A percentile compares a stretch with the other conserved stretches of the same genome.
These are phyloP conservation scores for Sphaerostilbella broomeana DNA, from an alignment of 2,329 filamentous ascomycete species.

Conservation along the genomic window DNA sequence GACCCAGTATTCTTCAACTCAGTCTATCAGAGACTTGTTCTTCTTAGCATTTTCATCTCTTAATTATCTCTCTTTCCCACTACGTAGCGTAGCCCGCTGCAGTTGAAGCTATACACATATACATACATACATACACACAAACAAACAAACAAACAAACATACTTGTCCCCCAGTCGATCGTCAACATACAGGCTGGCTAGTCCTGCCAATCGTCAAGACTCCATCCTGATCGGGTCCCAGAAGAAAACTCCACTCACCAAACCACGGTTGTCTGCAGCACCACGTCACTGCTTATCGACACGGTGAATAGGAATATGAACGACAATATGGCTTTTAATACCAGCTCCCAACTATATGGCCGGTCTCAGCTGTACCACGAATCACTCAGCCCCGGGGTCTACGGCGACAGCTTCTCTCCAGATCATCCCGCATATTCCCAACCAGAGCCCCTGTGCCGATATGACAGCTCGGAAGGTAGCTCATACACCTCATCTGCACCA, in stretches of 20 bases:
- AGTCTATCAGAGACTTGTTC: too few relatives aligned
- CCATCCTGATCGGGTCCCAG: neutral
- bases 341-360: constrained; percentile 8
- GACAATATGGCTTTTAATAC: constrained; percentile 1
- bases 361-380: constrained; percentile 1
- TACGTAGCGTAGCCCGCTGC: too few relatives aligned
- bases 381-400: constrained; percentile 3
- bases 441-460: constrained; percentile 24
- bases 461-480: constrained; percentile 25
- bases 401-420: constrained; percentile 5
- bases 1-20: too few relatives aligned
- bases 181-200: neutral
- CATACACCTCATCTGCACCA: constrained; percentile 21
- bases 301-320: too few relatives aligned
- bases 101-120: too few relatives aligned
- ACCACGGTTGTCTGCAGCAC: neutral
- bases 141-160: neutral
- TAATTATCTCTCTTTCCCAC: too few relatives aligned
- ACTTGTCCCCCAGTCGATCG: neutral
- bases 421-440: constrained; percentile 17
- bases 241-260: neutral
- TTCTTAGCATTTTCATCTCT: too few relatives aligned
- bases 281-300: too few relatives aligned
- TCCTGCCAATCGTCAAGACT: neutral
- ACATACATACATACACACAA: neutral